Evolutionary conservation across 768 basidiomycete genomes (phyloP).

Genomic region (Amanita molliuscula): DNA sequence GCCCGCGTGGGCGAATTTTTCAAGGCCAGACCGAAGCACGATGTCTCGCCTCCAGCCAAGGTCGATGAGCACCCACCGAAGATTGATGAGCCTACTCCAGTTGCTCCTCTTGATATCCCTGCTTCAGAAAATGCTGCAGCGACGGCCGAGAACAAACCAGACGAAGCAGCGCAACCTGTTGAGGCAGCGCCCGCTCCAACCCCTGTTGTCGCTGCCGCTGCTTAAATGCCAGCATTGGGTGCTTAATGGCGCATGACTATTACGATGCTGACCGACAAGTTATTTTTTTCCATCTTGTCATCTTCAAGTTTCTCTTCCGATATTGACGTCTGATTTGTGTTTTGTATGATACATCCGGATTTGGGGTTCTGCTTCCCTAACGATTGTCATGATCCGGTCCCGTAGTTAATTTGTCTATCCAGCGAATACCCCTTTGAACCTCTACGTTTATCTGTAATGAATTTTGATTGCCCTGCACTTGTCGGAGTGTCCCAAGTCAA

Average conservation of each 20-base stretch:
- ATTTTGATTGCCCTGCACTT: constrained; percentile 21
- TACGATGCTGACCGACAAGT: constrained; percentile 21
- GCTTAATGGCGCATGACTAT: constrained; percentile 35
- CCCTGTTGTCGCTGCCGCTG: constrained; percentile 69
- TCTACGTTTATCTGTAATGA: constrained; percentile 51
- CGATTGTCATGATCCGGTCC: constrained; percentile 59
- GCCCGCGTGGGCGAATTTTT: constrained; percentile 77
- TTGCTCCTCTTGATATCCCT: constrained; percentile 80
- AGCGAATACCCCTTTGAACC: constrained; percentile 48
- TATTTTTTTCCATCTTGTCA: constrained; percentile 13
- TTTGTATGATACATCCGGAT: constrained; percentile 50
- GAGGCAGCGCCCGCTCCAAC: constrained; percentile 42
- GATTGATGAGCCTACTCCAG: constrained; percentile 73
- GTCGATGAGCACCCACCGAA: constrained; percentile 85
- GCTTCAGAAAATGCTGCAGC: constrained; percentile 36
- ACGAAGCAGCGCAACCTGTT: constrained; percentile 31
- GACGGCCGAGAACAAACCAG: constrained; percentile 25
- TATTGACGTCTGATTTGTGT: constrained; percentile 17
- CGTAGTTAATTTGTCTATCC: constrained; percentile 61
- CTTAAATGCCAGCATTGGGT: constrained; percentile 37
- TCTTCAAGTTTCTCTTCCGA: constrained; percentile 14
- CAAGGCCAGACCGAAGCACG: constrained; percentile 60
- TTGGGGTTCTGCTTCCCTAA: constrained; percentile 44
- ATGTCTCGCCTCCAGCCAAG: constrained; percentile 62
- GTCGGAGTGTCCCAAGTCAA: constrained; percentile 1